phyloP scores from a whole-genome alignment of 2,329 filamentous ascomycete genomes.

The Lojkania enalia region DNA sequence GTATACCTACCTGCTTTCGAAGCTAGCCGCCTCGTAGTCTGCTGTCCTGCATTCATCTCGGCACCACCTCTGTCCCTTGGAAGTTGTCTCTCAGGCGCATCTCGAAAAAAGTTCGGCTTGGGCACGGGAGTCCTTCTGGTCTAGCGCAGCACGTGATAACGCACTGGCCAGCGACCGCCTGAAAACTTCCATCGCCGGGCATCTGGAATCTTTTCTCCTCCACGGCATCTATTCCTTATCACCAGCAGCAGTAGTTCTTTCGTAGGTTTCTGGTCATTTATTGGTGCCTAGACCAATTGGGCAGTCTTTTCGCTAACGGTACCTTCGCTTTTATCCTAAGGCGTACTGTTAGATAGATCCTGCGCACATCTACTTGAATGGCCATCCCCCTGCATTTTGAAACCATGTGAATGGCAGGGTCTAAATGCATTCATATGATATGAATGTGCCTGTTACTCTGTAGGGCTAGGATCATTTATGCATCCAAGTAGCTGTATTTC shows the following conservation, averaged over 20 bases:
- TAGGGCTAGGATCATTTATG: neutral
- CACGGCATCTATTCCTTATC: conserved; percentile 87
- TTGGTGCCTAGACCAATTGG: conserved; percentile 77
- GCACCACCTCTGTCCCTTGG: conserved; percentile 16
- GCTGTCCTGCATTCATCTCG: conserved; percentile 50
- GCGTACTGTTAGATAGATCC: conserved; percentile 96
- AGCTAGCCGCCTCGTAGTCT: conserved; percentile 50
- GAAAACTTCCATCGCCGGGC: conserved; percentile 25
- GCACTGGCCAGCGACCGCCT: conserved; percentile 17
- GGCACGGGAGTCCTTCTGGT: conserved; percentile 32
- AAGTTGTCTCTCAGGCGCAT: conserved; percentile 29
- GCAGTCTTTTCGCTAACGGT: conserved; percentile 98
- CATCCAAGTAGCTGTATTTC: neutral
- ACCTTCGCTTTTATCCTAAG: conserved; percentile 72
- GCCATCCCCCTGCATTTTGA: neutral
- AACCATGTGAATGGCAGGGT: neutral
- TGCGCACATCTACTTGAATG: conserved; percentile 67
- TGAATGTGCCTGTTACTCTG: conserved; percentile 1
- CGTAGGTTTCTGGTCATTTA: conserved; percentile 81
- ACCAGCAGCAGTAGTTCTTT: conserved; percentile 69
- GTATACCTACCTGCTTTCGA: conserved; percentile 43
- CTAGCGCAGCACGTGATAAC: conserved; percentile 26
- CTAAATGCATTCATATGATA: neutral
- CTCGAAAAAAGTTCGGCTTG: conserved; percentile 1
- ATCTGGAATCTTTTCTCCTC: conserved; percentile 47